Percentiles rank a stretch among this genome's conserved stretches.
Evolutionary conservation across 1,139 yeast genomes (phyloP).

Genomic region (Pichia sorboxylosa): DNA sequence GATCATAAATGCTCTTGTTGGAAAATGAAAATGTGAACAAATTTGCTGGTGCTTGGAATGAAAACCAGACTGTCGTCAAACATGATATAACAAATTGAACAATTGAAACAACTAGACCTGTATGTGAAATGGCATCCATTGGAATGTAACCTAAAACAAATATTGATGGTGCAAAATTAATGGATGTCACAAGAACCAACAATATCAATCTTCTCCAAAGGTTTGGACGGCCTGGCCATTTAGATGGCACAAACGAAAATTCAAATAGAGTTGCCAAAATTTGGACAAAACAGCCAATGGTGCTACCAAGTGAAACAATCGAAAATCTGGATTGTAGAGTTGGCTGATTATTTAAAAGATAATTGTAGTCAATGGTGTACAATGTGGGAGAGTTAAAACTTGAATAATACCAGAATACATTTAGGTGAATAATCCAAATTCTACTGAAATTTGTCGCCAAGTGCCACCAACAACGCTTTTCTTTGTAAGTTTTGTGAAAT

Average conservation of each 20-base stretch:
- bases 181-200: conserved; percentile 30
- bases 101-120: conserved; percentile 42
- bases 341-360: conserved; percentile 51
- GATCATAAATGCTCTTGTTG: conserved; percentile 19
- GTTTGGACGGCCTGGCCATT: conserved; percentile 55
- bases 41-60: conserved; percentile 47
- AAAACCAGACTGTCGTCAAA: conserved; percentile 46
- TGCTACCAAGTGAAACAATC: conserved; percentile 61
- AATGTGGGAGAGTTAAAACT: conserved; percentile 67
- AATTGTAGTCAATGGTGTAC: conserved; percentile 53
- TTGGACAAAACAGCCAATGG: conserved; percentile 54
- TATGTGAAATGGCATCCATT: conserved; percentile 35
- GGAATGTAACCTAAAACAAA: conserved; percentile 48
- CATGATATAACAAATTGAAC: conserved; percentile 52
- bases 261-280: conserved; percentile 55
- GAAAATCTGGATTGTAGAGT: conserved; percentile 50
- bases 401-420: conserved; percentile 76
- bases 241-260: conserved; percentile 52
- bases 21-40: conserved; percentile 30
- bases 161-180: conserved; percentile 52
- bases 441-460: conserved; percentile 65
- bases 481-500: conserved; percentile 63
- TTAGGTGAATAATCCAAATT: conserved; percentile 71
- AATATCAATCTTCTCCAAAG: conserved; percentile 32
- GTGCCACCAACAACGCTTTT: conserved; percentile 71